Conservation (phyloP, 2,329 filamentous ascomycete genomes). For the Cladosporium velox region DNA sequence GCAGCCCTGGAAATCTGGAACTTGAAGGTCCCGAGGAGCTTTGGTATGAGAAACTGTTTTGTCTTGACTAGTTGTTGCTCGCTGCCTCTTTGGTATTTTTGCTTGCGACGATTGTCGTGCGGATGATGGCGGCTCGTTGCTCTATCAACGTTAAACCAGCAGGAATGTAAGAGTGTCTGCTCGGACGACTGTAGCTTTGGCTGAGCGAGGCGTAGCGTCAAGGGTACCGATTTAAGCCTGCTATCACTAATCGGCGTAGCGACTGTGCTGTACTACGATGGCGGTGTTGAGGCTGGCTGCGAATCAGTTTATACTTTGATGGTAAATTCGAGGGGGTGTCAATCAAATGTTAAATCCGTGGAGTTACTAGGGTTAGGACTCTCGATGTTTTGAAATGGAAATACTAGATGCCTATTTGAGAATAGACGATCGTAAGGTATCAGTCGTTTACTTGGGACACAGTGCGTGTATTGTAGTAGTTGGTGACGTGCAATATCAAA, state of each 20-base stretch:
- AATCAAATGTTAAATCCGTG: background rate
- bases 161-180: background rate
- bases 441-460: background rate
- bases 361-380: background rate
- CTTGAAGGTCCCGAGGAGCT: background rate
- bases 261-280: background rate
- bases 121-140: constrained; percentile 1
- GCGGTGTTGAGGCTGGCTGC: background rate
- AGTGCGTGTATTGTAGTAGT: too few species aligned
- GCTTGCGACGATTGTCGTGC: background rate
- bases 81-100: background rate
- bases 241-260: background rate
- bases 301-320: background rate
- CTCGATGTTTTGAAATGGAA: background rate
- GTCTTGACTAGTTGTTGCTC: background rate
- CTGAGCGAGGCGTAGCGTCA: background rate
- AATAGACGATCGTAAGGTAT: background rate
- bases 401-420: background rate
- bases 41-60: background rate
- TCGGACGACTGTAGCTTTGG: background rate
- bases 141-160: background rate
- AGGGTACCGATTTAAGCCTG: background rate
- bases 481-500: too few species aligned
- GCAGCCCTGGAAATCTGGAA: background rate
- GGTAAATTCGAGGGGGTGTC: background rate